These are phyloP conservation scores for Papiliotrema flavescens DNA, from an alignment of 1,284 basidiomycete genomes.

Conservation along the genomic window DNA sequence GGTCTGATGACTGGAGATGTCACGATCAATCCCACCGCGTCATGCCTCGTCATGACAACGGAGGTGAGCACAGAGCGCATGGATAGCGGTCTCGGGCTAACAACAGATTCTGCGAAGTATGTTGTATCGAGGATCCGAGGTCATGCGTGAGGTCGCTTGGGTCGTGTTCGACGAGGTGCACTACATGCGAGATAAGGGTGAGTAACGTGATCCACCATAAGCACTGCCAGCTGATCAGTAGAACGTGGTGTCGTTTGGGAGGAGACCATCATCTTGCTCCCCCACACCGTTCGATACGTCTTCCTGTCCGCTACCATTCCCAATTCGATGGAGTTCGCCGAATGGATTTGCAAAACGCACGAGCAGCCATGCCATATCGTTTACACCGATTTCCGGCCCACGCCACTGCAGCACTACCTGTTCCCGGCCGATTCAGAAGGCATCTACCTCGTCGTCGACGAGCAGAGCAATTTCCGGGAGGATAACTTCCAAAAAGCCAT, in stretches of 20 bases:
- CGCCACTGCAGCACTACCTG: constrained; percentile 95
- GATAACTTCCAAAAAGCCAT: constrained; percentile 98
- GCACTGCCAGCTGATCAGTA: constrained; percentile 5
- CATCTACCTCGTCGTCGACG: constrained; percentile 96
- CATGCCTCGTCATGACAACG: constrained; percentile 98
- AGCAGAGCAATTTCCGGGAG: constrained; percentile 93
- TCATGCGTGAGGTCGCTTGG: constrained; percentile 99
- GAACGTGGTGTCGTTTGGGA: constrained; percentile 62
- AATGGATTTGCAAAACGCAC: constrained; percentile 97
- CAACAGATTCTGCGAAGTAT: constrained; percentile 92
- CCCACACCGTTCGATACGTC: constrained; percentile 93
- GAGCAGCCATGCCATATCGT: constrained; percentile 99
- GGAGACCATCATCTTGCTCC: constrained; percentile 91
- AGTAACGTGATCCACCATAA: constrained; percentile 8
- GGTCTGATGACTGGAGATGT: constrained; percentile 99
- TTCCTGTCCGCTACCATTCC: constrained; percentile 99
- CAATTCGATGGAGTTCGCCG: constrained; percentile 99
- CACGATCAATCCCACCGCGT: constrained; percentile 97
- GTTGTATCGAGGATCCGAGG: constrained; percentile 97
- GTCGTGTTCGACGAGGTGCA: constrained; percentile 99
- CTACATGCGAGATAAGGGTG: constrained; percentile 94
- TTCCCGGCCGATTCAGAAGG: constrained; percentile 96
- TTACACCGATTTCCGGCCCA: constrained; percentile 98
- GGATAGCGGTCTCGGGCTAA: not conserved
- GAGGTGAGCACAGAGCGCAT: constrained; percentile 61